phyloP scores from a whole-genome alignment of 257 asterid species.

The Thymus quinquecostatus region DNA sequence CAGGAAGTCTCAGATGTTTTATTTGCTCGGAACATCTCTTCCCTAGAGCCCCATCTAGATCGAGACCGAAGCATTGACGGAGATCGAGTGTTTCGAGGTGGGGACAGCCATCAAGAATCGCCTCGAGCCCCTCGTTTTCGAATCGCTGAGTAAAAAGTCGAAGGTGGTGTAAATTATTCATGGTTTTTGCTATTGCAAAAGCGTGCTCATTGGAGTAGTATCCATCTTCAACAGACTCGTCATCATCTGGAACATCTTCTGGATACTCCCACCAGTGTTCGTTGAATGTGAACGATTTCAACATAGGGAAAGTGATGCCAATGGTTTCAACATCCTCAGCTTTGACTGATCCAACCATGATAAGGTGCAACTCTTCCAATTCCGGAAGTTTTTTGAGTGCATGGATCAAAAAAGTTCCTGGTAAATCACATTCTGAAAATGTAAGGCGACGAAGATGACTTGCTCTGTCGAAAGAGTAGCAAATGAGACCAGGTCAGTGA shows the following conservation, averaged over 20 bases:
- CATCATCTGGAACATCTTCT: no score
- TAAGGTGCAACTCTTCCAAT: constrained; percentile 57
- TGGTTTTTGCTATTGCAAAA: background rate
- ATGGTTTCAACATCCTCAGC: background rate
- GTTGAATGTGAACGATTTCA: background rate
- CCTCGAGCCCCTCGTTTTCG: background rate
- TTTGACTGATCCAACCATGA: background rate
- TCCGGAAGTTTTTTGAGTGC: constrained; percentile 42
- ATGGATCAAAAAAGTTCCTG: constrained; percentile 22
- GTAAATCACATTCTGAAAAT: constrained; percentile 26
- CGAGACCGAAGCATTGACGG: background rate
- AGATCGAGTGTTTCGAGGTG: background rate
- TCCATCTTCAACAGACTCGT: background rate
- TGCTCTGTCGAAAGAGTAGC: constrained; percentile 36
- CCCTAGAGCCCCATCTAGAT: background rate
- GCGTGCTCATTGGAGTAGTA: background rate
- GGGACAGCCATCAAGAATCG: constrained; percentile 9
- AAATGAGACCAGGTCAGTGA: no score
- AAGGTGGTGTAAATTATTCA: background rate
- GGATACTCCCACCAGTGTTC: background rate
- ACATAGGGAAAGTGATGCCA: background rate
- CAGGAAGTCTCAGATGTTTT: background rate
- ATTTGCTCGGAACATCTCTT: background rate
- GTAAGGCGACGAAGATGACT: constrained; percentile 43
- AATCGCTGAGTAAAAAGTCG: background rate